These are phyloP conservation scores for Arthroderma sp. DNA, from an alignment of 2,329 filamentous ascomycete species.

Conservation along the genomic window DNA sequence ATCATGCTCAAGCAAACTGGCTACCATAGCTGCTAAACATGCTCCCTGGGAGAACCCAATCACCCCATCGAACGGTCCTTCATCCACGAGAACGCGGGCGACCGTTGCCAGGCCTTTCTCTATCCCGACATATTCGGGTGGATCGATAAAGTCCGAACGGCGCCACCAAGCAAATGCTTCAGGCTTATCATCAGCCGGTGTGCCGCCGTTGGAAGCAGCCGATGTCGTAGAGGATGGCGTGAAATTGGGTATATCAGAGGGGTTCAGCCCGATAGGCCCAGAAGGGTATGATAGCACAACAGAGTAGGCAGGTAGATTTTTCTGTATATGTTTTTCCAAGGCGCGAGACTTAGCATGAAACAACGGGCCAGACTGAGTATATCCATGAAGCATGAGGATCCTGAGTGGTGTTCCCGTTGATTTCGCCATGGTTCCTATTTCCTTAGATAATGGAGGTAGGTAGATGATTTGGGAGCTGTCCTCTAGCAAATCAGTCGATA, in stretches of 20 bases:
- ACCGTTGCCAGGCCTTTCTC: slow-evolving; percentile 55
- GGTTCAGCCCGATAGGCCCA: slow-evolving; percentile 50
- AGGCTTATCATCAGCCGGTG: slow-evolving; percentile 33
- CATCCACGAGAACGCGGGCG: slow-evolving; percentile 48
- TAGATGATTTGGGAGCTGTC: not conserved
- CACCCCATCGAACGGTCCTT: slow-evolving; percentile 63
- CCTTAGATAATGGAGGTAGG: too few species aligned
- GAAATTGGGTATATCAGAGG: slow-evolving; percentile 60
- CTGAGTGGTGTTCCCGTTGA: slow-evolving; percentile 34
- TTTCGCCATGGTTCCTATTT: slow-evolving; percentile 6
- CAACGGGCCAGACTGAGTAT: slow-evolving; percentile 74
- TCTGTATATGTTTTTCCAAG: slow-evolving; percentile 66
- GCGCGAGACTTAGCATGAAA: slow-evolving; percentile 85
- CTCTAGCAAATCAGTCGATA: not conserved
- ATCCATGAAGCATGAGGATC: slow-evolving; percentile 74
- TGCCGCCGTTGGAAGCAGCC: slow-evolving; percentile 5
- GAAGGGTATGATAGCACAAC: slow-evolving; percentile 57
- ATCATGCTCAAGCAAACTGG: slow-evolving; percentile 54
- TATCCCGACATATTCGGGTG: slow-evolving; percentile 54
- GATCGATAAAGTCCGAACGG: slow-evolving; percentile 48
- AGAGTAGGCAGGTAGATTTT: slow-evolving; percentile 54
- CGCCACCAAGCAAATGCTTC: slow-evolving; percentile 81
- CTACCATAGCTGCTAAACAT: slow-evolving; percentile 58
- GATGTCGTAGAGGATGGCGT: slow-evolving; percentile 35
- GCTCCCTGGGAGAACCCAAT: slow-evolving; percentile 76